Evolutionary conservation across 768 basidiomycete genomes (phyloP), one percentile per base, ranked within the genome.

Genomic region (Naganishia antarctica): DNA sequence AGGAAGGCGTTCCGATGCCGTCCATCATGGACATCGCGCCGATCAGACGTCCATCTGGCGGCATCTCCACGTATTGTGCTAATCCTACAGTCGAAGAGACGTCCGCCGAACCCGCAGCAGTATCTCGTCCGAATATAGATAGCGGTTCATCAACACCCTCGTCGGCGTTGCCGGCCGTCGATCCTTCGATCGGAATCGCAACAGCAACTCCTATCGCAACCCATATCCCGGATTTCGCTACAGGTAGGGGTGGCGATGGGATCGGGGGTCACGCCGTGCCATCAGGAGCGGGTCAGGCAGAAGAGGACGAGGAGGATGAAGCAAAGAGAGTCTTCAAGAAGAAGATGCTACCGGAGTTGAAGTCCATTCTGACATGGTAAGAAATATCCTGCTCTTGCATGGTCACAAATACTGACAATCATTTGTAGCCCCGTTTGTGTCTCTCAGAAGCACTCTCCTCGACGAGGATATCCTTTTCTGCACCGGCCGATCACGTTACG

Each of bases 401-500:
- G 8, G 28, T n/a, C n/a, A n/a, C n/a, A 41, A 16, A 41, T n/a
- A 25, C 53, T 67, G 31, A 46, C 25, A 4, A 29, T 59, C 61
- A 68, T 71, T 11, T 66, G 74, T 13, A 77, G 77, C 64, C 75
- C 76, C 0, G 58, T 68, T 9, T 41, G 23, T 26, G 53, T 40
- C 15, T 57, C 53, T 16, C 40, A 41, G 50, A 51, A 59, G 61
- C 63, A 4, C 43, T 21, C 76, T 7, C 65, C 74, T 6, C 5
- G 34, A 57, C 32, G 34, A 5, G 34, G 21, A 21, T 21, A 57
- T 0, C 43, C 74, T 25, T 61, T 78, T 60, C 79, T 86, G 25
- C 63, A 70, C 25, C 72, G 78, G 3, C 85, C 86, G 2, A 78
- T 83, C 37, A 83, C 81, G 9, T 85, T 94, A 43, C 83, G 80